Evolutionary conservation across 2,329 filamentous ascomycete species (phyloP).

Genomic region (Cytospora piceicola): DNA sequence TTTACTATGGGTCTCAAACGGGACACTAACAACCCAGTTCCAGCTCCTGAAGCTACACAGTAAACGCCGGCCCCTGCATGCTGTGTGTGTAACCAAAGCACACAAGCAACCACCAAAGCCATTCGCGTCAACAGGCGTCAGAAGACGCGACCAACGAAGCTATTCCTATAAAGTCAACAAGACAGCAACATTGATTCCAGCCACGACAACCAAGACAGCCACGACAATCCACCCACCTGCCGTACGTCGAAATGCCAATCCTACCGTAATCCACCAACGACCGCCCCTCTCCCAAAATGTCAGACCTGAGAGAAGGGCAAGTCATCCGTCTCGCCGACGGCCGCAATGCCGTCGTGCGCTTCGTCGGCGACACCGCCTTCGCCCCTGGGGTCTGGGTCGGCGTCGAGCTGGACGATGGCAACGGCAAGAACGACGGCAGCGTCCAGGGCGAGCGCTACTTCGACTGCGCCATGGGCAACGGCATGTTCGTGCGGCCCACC

Average conservation of each 20-base stretch:
- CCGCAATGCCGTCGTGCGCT: constrained; percentile 77
- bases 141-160: constrained; percentile 20
- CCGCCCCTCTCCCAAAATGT: constrained; percentile 47
- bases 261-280: constrained; percentile 1
- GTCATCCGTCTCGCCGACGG: constrained; percentile 79
- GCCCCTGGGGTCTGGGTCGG: constrained; percentile 86
- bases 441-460: constrained; percentile 90
- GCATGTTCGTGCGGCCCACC: constrained; percentile 83
- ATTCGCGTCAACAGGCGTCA: constrained; percentile 16
- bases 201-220: background rate
- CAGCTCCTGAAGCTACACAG: constrained; percentile 12
- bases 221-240: constrained; percentile 1
- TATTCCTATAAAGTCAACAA: constrained; percentile 9
- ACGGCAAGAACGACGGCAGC: constrained; percentile 92
- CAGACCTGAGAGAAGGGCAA: constrained; percentile 69
- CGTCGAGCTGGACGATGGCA: constrained; percentile 79
- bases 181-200: constrained; percentile 1
- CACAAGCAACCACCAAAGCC: background rate
- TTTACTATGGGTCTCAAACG: background rate
- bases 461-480: constrained; percentile 73
- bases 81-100: background rate
- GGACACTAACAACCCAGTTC: constrained; percentile 12
- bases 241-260: constrained; percentile 19
- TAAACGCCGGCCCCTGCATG: background rate
- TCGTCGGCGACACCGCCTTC: constrained; percentile 79